Percentiles rank a stretch among this genome's conserved stretches.
Evolutionary conservation across 129 eudicot genomes (phyloP).

Genomic region (Tagetes patula): DNA sequence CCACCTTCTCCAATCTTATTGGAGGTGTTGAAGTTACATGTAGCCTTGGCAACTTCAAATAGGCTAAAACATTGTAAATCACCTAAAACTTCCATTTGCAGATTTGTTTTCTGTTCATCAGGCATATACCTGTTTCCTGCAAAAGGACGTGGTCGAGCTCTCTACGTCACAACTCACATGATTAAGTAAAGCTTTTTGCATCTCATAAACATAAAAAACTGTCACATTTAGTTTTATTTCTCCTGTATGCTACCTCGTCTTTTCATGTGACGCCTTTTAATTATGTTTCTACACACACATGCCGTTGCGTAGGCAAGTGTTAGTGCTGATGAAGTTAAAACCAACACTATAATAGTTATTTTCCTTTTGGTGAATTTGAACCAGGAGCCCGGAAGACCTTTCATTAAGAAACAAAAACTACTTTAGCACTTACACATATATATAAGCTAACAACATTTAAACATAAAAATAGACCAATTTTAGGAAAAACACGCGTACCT

Average conservation of each 20-base stretch:
- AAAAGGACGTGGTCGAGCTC: background rate
- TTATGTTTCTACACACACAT: background rate
- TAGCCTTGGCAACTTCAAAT: constrained; percentile 1
- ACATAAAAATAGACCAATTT: background rate
- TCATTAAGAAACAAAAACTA: background rate
- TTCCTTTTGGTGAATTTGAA: background rate
- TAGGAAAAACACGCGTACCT: background rate
- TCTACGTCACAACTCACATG: background rate
- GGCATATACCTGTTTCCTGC: background rate
- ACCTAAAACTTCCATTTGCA: background rate
- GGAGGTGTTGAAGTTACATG: background rate
- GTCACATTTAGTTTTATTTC: background rate
- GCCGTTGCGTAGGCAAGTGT: background rate
- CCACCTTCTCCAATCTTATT: constrained; percentile 30
- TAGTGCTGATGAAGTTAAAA: background rate
- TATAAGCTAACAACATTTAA: background rate
- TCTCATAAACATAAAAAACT: background rate
- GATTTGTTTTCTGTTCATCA: background rate
- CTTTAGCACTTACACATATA: background rate
- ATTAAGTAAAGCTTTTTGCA: background rate
- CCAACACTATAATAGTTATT: background rate
- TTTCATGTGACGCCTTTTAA: background rate
- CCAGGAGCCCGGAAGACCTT: background rate
- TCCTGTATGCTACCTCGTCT: background rate
- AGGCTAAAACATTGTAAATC: constrained; percentile 9